Base-by-base conservation (phyloP, 768 basidiomycete genomes). In the Cantharellus anzutake region DNA sequence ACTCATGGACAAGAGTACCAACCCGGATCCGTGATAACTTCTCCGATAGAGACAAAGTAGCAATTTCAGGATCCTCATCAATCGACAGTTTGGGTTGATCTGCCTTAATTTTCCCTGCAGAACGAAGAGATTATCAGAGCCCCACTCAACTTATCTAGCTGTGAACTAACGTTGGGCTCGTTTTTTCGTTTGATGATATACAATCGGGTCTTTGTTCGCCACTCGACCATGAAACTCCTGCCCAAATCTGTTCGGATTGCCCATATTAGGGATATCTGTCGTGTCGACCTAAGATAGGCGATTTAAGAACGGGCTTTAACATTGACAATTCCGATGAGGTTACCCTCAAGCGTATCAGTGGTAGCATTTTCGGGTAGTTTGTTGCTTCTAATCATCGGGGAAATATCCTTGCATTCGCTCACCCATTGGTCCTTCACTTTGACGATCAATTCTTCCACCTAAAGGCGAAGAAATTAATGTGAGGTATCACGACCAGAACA, bases 201-300 rank as follows among this genome's bases (percentile, higher is more conserved):
- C 79, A 38, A 99, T 79, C 34, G 96, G 79, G 68, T 98, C 94
- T 37, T 96, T 94, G 68, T 99, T 99, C 5, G 96, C 96, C 41
- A 98, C 78, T 29, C 78, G 78, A 1, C 88, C 89, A 64, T 83
- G 79, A 70, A 97, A 97, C 68, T 94, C 88, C 68, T 94, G 92
- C 1, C 96, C 94, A 68, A 99, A 96, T 5, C 96, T 84, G 57
- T 94, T 84, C 34, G 94, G 93, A 69, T 99, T 99, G 59, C 86
- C 90, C 72, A 90, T 90, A 65, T 89, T 86, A 60, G 80, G 81
- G 4, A 91, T 86, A 50, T 85, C 87, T 0, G 93, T 88, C 0
- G 90, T 93, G 68, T 94, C 90, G 16, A 94, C 90, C 85, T 83
- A 57, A 14, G 63, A 29, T 38, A n/a, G 29, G 42, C 40, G n/a